A percentile compares a stretch with the other conserved stretches of the same genome.
Evolutionary conservation across 495 filamentous ascomycete genomes (phyloP).

Genomic region (Talaromyces ruber): DNA sequence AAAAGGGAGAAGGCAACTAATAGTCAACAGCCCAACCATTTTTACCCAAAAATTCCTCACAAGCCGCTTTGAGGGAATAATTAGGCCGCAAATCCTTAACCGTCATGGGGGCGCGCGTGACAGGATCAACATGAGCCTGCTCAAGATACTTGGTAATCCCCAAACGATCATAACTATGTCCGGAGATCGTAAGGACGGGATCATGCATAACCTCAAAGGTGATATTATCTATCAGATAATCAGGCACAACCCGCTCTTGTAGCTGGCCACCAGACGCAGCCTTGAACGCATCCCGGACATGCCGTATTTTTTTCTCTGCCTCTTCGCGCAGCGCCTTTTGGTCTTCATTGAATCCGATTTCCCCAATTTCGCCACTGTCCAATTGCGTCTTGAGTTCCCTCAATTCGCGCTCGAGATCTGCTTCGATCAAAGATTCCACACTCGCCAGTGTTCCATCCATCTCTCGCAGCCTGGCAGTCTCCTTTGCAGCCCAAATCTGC

Average conservation of each 20-base stretch:
- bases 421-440: slow-evolving; percentile 40
- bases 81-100: slow-evolving; percentile 75
- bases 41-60: slow-evolving; percentile 70
- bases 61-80: slow-evolving; percentile 72
- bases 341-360: slow-evolving; percentile 36
- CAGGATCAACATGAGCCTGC: slow-evolving; percentile 64
- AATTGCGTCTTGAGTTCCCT: slow-evolving; percentile 32
- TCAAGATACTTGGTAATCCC: slow-evolving; percentile 83
- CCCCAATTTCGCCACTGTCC: slow-evolving; percentile 36
- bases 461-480: slow-evolving; percentile 37
- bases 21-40: slow-evolving; percentile 96
- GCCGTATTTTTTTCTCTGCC: slow-evolving; percentile 40
- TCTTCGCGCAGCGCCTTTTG: slow-evolving; percentile 33
- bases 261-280: slow-evolving; percentile 51
- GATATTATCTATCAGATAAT: slow-evolving; percentile 83
- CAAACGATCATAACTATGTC: slow-evolving; percentile 80
- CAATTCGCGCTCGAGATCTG: slow-evolving; percentile 49
- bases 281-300: slow-evolving; percentile 35
- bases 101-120: slow-evolving; percentile 68
- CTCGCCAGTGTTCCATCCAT: slow-evolving; percentile 37
- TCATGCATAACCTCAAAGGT: slow-evolving; percentile 91
- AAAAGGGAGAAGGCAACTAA: slow-evolving; percentile 30
- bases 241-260: slow-evolving; percentile 65
- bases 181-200: slow-evolving; percentile 79
- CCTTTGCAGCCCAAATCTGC: slow-evolving; percentile 41